These are phyloP conservation scores for Phytopythium litorale DNA, from an alignment of 352 stramenopile species.

Conservation along the genomic window DNA sequence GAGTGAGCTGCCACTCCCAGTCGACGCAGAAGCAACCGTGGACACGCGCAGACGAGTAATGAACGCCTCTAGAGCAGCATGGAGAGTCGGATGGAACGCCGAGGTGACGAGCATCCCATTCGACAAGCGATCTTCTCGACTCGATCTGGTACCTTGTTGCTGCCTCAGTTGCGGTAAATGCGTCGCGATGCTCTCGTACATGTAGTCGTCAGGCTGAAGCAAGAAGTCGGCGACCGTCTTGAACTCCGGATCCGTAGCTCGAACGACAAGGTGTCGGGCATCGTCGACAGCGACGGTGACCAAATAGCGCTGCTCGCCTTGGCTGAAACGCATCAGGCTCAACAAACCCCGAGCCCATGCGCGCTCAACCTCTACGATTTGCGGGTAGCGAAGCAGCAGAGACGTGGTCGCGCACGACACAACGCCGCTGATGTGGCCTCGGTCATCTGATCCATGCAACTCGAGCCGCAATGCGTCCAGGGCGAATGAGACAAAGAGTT, in stretches of 20 bases:
- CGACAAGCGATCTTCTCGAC: neutral
- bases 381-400: conserved; percentile 33
- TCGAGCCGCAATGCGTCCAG: conserved; percentile 43
- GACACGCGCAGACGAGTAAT: conserved; percentile 32
- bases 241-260: conserved; percentile 44
- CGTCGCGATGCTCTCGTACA: neutral
- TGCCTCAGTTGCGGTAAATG: neutral
- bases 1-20: neutral
- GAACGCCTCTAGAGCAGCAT: conserved; percentile 27
- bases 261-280: conserved; percentile 27
- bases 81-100: conserved; percentile 28
- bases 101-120: conserved; percentile 28
- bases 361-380: conserved; percentile 46
- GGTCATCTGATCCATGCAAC: neutral
- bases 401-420: conserved; percentile 46
- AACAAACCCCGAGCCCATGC: conserved; percentile 42
- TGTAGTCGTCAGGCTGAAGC: conserved; percentile 44
- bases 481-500: conserved; percentile 34
- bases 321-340: conserved; percentile 29
- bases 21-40: neutral
- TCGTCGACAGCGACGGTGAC: conserved; percentile 33
- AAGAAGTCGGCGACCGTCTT: conserved; percentile 58
- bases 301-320: conserved; percentile 43
- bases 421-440: neutral
- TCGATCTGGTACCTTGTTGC: neutral